Conservation (phyloP, 2,329 filamentous ascomycete genomes). For the Ceratocystis destructans region DNA sequence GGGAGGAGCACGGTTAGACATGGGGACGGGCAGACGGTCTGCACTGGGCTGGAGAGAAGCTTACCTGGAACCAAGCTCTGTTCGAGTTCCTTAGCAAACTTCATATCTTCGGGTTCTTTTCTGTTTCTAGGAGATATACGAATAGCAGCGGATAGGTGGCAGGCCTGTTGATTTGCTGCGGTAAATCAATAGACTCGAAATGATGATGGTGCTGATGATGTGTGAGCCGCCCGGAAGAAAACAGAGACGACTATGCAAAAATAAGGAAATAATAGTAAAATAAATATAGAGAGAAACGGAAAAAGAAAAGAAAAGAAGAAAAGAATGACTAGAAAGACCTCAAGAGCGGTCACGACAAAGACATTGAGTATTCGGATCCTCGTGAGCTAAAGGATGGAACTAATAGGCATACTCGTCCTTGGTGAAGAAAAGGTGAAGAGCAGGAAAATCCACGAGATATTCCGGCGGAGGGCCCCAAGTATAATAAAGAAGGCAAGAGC, state of each 20-base stretch:
- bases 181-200: neutral
- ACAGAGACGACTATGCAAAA: neutral
- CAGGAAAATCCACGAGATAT: neutral
- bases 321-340: neutral
- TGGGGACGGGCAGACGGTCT: neutral
- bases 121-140: neutral
- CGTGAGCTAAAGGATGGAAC: neutral
- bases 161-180: neutral
- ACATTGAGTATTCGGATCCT: slow-evolving; percentile 8
- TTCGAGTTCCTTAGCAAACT: slow-evolving; percentile 66
- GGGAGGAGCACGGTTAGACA: slow-evolving; percentile 7
- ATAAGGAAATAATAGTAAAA: neutral
- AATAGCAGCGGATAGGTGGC: neutral
- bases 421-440: neutral
- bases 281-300: neutral
- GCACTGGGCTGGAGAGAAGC: neutral
- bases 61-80: slow-evolving; percentile 70
- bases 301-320: neutral
- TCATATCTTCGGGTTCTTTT: slow-evolving; percentile 38
- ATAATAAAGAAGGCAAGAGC: neutral
- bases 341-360: neutral
- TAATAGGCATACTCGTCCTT: slow-evolving; percentile 6
- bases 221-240: neutral
- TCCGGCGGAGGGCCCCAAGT: neutral
- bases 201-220: neutral